phyloP scores from a whole-genome alignment of 345 rosid genomes.

The Luvunga scandens region DNA sequence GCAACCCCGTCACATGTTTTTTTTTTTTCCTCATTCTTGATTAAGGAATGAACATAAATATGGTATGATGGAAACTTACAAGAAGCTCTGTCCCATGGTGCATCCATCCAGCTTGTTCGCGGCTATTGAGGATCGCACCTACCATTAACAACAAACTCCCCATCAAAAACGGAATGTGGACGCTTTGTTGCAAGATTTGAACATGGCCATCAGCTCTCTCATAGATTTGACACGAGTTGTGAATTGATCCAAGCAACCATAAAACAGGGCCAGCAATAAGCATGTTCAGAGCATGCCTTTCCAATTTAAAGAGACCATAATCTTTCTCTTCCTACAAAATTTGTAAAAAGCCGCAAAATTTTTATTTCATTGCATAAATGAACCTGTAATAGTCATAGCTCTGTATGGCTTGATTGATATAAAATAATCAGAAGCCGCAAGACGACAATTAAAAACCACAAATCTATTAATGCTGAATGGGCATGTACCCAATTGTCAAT shows the following conservation, averaged over 20 bases:
- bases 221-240: constrained; percentile 84
- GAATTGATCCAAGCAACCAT: constrained; percentile 80
- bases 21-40: neutral
- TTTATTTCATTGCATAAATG: neutral
- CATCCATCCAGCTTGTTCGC: constrained; percentile 36
- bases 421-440: no score
- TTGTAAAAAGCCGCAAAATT: neutral
- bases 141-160: constrained; percentile 64
- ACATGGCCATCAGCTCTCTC: constrained; percentile 84
- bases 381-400: no score
- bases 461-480: no score
- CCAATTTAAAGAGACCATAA: constrained; percentile 37
- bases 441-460: no score
- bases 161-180: constrained; percentile 65
- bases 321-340: constrained; percentile 54
- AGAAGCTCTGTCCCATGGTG: constrained; percentile 49
- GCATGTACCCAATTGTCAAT: no score
- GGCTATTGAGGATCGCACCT: constrained; percentile 56
- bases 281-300: constrained; percentile 61
- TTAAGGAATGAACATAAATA: neutral
- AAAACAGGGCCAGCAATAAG: constrained; percentile 66
- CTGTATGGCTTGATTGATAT: no score
- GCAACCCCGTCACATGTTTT: neutral
- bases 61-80: constrained; percentile 33
- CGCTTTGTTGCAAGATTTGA: constrained; percentile 70